Percentiles rank a stretch among this genome's conserved stretches.
Evolutionary conservation across 1,284 basidiomycete species (phyloP).

Genomic region (Cutaneotrichosporon spelunceum): DNA sequence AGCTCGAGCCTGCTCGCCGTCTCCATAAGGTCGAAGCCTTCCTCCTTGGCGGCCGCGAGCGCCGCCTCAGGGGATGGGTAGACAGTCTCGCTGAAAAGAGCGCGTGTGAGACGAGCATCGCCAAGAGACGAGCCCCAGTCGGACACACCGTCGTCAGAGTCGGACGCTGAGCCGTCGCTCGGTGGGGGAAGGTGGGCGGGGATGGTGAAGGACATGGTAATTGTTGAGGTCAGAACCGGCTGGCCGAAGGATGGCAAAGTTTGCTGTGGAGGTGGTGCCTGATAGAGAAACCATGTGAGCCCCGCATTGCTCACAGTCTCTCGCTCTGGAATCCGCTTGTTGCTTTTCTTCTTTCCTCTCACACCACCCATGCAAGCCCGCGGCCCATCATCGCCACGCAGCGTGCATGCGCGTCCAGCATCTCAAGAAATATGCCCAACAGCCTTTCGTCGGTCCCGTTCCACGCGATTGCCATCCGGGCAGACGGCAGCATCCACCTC

Average conservation of each 20-base stretch:
- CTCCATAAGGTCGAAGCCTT: conserved; percentile 47
- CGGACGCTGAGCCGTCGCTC: conserved; percentile 25
- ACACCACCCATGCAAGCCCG: too few species aligned
- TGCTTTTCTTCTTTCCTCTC: too few species aligned
- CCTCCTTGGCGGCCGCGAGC: conserved; percentile 62
- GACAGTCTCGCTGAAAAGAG: conserved; percentile 72
- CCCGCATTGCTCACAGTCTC: neutral
- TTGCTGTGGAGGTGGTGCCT: neutral
- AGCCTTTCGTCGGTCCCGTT: too few species aligned
- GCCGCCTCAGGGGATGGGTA: conserved; percentile 64
- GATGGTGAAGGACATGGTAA: conserved; percentile 22
- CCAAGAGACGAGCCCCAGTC: conserved; percentile 47
- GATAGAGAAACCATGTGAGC: neutral
- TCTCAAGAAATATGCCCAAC: too few species aligned
- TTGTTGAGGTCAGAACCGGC: neutral
- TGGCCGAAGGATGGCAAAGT: neutral
- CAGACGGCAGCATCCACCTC: neutral
- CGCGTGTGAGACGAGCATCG: conserved; percentile 57
- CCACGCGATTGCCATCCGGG: too few species aligned
- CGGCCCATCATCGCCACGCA: too few species aligned
- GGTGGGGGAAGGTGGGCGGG: conserved; percentile 20
- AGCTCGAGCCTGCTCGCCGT: conserved; percentile 46
- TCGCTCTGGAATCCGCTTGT: too few species aligned
- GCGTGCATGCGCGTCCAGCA: too few species aligned
- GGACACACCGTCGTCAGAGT: conserved; percentile 34